A percentile compares a stretch with the other conserved stretches of the same genome.
Conservation (phyloP, 768 basidiomycete genomes). For the Collybia sp. region DNA sequence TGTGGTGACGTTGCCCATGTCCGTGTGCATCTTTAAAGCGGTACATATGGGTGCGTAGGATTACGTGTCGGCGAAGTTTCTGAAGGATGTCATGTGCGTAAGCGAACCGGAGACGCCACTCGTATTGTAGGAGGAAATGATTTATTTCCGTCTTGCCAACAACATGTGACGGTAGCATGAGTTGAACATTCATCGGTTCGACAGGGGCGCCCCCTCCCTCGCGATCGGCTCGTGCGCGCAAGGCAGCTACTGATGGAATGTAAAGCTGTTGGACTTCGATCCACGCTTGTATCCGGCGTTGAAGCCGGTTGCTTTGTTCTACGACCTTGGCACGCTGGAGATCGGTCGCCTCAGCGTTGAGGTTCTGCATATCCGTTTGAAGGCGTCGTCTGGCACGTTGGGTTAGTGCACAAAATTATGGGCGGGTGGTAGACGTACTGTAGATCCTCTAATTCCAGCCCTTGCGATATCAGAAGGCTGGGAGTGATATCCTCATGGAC, state of each 20-base stretch:
- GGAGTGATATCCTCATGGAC: constrained; percentile 7
- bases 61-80: constrained; percentile 9
- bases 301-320: constrained; percentile 15
- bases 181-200: not conserved
- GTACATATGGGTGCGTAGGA: constrained; percentile 17
- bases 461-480: constrained; percentile 19
- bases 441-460: constrained; percentile 25
- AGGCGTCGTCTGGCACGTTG: constrained; percentile 10
- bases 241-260: constrained; percentile 13
- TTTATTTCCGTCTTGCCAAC: not conserved
- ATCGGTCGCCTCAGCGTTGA: constrained; percentile 18
- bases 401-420: not conserved
- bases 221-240: constrained; percentile 1
- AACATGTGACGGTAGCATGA: constrained; percentile 4
- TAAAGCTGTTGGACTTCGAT: constrained; percentile 19
- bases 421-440: constrained; percentile 18
- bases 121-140: constrained; percentile 8
- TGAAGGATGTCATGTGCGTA: constrained; percentile 7
- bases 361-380: constrained; percentile 5
- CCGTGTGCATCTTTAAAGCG: constrained; percentile 19
- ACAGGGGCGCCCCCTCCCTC: not conserved
- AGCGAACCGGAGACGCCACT: constrained; percentile 19
- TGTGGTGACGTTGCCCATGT: constrained; percentile 17
- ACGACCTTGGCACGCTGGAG: constrained; percentile 22
- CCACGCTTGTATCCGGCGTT: constrained; percentile 22